A percentile compares a stretch with the other conserved stretches of the same genome.
phyloP scores from a whole-genome alignment of 768 basidiomycete genomes.

The Tylopilus plumbeoviolaceoides region DNA sequence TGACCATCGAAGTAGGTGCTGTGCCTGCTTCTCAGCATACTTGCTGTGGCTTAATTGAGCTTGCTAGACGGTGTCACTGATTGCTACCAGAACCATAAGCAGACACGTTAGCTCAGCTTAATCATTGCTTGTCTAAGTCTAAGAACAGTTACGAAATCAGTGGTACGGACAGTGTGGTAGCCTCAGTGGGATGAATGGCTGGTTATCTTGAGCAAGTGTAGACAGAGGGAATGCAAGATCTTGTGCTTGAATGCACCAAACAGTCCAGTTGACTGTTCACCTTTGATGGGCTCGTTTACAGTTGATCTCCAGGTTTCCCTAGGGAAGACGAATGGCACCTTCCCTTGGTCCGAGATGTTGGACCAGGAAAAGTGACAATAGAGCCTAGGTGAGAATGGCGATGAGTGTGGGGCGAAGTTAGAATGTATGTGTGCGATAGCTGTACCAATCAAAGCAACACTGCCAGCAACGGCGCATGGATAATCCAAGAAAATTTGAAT shows the following conservation, averaged over 20 bases:
- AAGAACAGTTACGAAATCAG: constrained; percentile 38
- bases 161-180: constrained; percentile 41
- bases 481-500: constrained; percentile 67
- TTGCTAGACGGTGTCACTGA: constrained; percentile 52
- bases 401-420: not conserved
- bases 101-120: constrained; percentile 65
- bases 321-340: constrained; percentile 76
- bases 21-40: constrained; percentile 48
- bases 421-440: not conserved
- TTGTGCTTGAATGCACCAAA: constrained; percentile 42
- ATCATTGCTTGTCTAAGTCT: constrained; percentile 43
- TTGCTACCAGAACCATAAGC: constrained; percentile 72
- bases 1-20: constrained; percentile 43
- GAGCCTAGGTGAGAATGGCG: constrained; percentile 45
- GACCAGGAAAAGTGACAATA: constrained; percentile 85
- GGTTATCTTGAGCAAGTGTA: constrained; percentile 50
- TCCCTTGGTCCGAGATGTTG: constrained; percentile 86
- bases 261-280: constrained; percentile 32
- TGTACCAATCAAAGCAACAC: constrained; percentile 68
- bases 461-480: constrained; percentile 78
- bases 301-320: constrained; percentile 57
- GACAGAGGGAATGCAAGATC: constrained; percentile 53
- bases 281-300: constrained; percentile 43
- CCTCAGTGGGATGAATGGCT: constrained; percentile 33
- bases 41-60: constrained; percentile 42